Conservation (phyloP, 2,329 filamentous ascomycete genomes). For the Paecilomyces variotii region DNA sequence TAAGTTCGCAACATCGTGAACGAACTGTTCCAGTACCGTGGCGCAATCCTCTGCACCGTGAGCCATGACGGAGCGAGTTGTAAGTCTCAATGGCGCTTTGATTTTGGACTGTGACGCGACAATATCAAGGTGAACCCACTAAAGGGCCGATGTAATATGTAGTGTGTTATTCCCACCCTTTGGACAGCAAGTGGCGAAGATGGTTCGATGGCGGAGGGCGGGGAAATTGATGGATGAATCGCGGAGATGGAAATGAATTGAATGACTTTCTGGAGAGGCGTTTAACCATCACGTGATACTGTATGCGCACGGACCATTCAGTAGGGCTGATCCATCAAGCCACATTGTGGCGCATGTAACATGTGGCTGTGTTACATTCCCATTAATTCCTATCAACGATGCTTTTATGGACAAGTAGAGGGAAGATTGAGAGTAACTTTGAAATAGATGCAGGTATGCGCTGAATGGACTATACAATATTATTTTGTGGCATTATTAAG, state of each 20-base stretch:
- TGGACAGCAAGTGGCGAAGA: background rate
- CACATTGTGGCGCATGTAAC: background rate
- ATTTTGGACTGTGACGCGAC: background rate
- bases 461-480: too few relatives aligned
- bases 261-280: background rate
- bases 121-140: background rate
- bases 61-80: constrained; percentile 30
- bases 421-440: too few relatives aligned
- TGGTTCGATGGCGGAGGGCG: background rate
- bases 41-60: constrained; percentile 52
- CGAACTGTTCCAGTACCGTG: constrained; percentile 56
- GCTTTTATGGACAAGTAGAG: too few relatives aligned
- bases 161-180: background rate
- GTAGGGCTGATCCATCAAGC: background rate
- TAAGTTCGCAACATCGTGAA: constrained; percentile 56
- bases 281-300: background rate
- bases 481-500: too few relatives aligned
- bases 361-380: background rate
- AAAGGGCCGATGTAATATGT: background rate
- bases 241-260: background rate
- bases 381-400: too few relatives aligned
- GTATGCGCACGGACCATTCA: background rate
- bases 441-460: too few relatives aligned
- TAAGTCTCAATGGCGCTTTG: background rate
- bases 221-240: background rate